A percentile compares a stretch with the other conserved stretches of the same genome.
Evolutionary conservation across 495 filamentous ascomycete species (phyloP).

Genomic region (Penicillium diatomitis): DNA sequence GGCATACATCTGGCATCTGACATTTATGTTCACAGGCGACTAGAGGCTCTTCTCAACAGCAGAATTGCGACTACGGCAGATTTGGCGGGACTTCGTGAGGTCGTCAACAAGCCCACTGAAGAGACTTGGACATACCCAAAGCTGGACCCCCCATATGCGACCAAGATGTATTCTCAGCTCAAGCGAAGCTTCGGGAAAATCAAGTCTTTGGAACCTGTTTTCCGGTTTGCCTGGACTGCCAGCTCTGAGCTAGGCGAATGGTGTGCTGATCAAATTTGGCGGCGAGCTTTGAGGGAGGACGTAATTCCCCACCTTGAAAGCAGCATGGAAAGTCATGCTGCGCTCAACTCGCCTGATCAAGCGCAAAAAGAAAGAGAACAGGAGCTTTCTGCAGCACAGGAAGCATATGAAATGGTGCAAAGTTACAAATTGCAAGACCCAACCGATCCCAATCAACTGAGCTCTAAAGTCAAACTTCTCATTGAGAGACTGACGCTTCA

Average conservation of each 20-base stretch:
- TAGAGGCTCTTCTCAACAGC: constrained; percentile 70
- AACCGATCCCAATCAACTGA: constrained; percentile 39
- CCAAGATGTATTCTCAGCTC: constrained; percentile 52
- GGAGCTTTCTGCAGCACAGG: background rate
- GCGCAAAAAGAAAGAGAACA: constrained; percentile 30
- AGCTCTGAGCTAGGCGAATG: constrained; percentile 69
- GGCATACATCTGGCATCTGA: constrained; percentile 2
- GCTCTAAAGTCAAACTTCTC: constrained; percentile 63
- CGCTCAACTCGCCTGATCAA: constrained; percentile 20
- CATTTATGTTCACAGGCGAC: constrained; percentile 34
- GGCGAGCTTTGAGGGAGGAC: constrained; percentile 56
- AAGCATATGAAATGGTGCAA: constrained; percentile 50
- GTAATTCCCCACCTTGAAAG: constrained; percentile 54
- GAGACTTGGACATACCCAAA: constrained; percentile 47
- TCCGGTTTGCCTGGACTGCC: constrained; percentile 47
- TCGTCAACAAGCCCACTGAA: constrained; percentile 54
- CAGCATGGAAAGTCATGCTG: constrained; percentile 38
- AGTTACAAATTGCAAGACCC: constrained; percentile 40
- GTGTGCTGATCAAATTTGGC: constrained; percentile 81
- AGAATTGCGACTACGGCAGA: constrained; percentile 78
- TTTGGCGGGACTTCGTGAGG: constrained; percentile 46
- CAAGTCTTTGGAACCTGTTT: constrained; percentile 46
- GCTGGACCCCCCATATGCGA: constrained; percentile 46
- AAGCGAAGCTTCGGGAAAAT: constrained; percentile 48
- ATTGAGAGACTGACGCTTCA: constrained; percentile 44